A percentile compares a stretch with the other conserved stretches of the same genome.
These are phyloP conservation scores for Psilocybe sp. DNA, from an alignment of 768 basidiomycete genomes.

Conservation along the genomic window DNA sequence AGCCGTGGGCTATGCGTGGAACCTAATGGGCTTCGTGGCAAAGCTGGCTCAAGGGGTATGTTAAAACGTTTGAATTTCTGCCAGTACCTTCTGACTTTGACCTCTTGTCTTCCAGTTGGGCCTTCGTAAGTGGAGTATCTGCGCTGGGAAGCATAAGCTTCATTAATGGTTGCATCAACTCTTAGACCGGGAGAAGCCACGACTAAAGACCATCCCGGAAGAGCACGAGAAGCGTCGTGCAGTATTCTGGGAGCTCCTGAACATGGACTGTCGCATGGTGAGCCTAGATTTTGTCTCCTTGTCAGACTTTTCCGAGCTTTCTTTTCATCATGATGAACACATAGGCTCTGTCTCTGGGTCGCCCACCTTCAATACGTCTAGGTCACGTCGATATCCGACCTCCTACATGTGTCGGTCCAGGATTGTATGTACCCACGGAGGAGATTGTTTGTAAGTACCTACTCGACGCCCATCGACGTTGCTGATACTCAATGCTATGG, in stretches of 20 bases:
- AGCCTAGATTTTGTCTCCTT: background rate
- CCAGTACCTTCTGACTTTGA: constrained; percentile 6
- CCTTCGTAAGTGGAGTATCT: constrained; percentile 47
- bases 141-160: no score
- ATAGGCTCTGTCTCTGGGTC: constrained; percentile 67
- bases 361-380: constrained; percentile 66
- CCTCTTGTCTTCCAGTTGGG: constrained; percentile 45
- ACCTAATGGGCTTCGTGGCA: constrained; percentile 70
- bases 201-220: constrained; percentile 66
- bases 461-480: constrained; percentile 12
- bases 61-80: constrained; percentile 7
- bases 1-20: constrained; percentile 73
- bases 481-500: constrained; percentile 1
- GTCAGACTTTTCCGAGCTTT: background rate
- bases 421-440: constrained; percentile 45
- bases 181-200: constrained; percentile 65
- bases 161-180: constrained; percentile 5
- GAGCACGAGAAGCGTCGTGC: constrained; percentile 67
- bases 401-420: constrained; percentile 46
- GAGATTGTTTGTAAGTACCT: constrained; percentile 46
- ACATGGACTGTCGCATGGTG: constrained; percentile 69
- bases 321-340: background rate
- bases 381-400: constrained; percentile 63
- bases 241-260: constrained; percentile 74
- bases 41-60: constrained; percentile 73